Percentiles rank a stretch among this genome's conserved stretches.
phyloP scores from a whole-genome alignment of 2,329 filamentous ascomycete species.

The Colletotrichum cuscutae region DNA sequence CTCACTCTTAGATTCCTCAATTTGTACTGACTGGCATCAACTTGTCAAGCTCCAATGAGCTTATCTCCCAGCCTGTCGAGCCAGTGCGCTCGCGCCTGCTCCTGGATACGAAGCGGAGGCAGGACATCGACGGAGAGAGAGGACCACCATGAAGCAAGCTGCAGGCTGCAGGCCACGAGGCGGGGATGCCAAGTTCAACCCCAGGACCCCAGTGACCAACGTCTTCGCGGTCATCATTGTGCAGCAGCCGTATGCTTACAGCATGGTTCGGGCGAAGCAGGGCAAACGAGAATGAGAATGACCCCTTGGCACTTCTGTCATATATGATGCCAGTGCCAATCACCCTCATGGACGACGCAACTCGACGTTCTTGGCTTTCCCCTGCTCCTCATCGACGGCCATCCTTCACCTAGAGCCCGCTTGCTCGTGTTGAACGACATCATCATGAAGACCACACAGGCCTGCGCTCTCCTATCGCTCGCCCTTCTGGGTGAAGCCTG shows the following conservation, averaged over 20 bases:
- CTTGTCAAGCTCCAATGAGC: not conserved
- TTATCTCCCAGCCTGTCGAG: not conserved
- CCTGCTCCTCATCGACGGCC: not conserved
- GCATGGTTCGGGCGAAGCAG: not conserved
- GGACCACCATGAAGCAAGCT: not conserved
- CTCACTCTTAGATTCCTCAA: not conserved
- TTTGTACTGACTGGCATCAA: not conserved
- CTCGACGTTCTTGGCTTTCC: not conserved
- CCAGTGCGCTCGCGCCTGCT: too few relatives aligned
- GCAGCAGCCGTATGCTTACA: not conserved
- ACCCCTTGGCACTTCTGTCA: slow-evolving; percentile 6
- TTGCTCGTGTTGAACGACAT: not conserved
- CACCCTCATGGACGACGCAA: not conserved
- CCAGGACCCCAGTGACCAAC: not conserved
- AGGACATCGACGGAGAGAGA: not conserved
- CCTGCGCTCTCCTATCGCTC: slow-evolving; percentile 36
- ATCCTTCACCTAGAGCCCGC: not conserved
- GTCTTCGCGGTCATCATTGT: slow-evolving; percentile 20
- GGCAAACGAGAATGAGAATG: not conserved
- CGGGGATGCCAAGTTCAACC: not conserved
- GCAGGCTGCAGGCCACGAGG: not conserved
- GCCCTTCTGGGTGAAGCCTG: slow-evolving; percentile 43
- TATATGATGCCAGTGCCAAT: not conserved
- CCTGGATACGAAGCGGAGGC: not conserved
- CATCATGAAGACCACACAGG: slow-evolving; percentile 43